Conservation (phyloP, 768 basidiomycete genomes). For the Lactifluus volemus region DNA sequence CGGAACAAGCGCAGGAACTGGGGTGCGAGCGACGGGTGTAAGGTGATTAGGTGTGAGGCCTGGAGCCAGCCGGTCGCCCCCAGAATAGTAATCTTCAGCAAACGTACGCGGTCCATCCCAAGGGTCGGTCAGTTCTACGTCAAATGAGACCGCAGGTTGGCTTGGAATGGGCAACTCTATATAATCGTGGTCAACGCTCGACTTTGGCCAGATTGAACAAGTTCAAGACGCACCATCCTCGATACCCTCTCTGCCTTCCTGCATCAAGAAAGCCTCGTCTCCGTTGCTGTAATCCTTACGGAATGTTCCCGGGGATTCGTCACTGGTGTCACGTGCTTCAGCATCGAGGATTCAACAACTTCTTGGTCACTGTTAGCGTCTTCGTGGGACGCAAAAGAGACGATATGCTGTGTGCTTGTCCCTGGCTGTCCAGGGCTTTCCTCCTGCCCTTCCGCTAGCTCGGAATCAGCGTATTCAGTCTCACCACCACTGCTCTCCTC, state of each 20-base stretch:
- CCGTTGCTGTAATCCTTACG: slow-evolving; percentile 13
- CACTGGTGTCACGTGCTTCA: slow-evolving; percentile 12
- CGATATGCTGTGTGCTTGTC: neutral
- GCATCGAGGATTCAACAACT: slow-evolving; percentile 24
- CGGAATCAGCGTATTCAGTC: slow-evolving; percentile 20
- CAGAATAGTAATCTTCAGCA: slow-evolving; percentile 38
- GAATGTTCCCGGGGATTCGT: neutral
- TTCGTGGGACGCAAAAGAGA: slow-evolving; percentile 11
- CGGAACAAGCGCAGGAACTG: neutral
- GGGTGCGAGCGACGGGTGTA: slow-evolving; percentile 9
- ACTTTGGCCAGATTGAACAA: neutral
- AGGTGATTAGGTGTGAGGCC: slow-evolving; percentile 17
- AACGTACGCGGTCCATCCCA: slow-evolving; percentile 34
- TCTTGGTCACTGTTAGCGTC: slow-evolving; percentile 24
- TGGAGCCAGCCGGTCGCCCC: slow-evolving; percentile 29
- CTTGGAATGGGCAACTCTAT: slow-evolving; percentile 1
- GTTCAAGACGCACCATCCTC: slow-evolving; percentile 26
- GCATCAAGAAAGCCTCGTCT: slow-evolving; percentile 20
- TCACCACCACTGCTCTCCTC: slow-evolving; percentile 20
- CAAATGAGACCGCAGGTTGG: neutral
- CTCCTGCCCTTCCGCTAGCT: slow-evolving; percentile 18
- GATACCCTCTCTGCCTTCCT: slow-evolving; percentile 40
- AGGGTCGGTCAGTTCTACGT: slow-evolving; percentile 30
- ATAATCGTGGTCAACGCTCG: neutral
- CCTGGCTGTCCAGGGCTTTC: slow-evolving; percentile 19